Base-by-base conservation (phyloP, 208 protist species). In the Entamoeba nuttalli region DNA sequence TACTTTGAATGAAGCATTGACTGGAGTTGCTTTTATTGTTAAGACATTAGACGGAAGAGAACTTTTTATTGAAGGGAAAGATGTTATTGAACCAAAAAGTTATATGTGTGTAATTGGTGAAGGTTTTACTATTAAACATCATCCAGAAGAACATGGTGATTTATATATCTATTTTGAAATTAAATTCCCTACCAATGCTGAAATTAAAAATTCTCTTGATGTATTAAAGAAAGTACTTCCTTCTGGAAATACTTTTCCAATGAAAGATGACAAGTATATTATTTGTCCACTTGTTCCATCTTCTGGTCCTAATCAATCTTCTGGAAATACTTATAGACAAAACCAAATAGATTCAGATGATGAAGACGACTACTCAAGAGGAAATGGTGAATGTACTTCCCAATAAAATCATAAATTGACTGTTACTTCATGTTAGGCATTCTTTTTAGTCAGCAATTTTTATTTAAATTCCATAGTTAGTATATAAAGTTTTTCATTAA, bases 1-100 rank as follows among this genome's bases (percentile, higher is more conserved):
- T 93, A 17, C 25, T 7, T 35, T 96, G 2, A 19, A 51, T 55
- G 73, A 96, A 14, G 95, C 95, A 4, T 44, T 96, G 5, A 94
- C 57, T 7, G 96, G 96, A 30, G 15, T 95, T 50, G 19, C 0
- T 3, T 69, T 95, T 52, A 19, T 51, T 48, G 15, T 95, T 21
- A 51, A 14, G 35, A 9, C 5, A 15, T 52, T 95, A 3, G 57
- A 95, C 14, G 95, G 95, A 35, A 52, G 62, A 84, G 62, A 84
- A 11, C 25, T 84, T 30, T 84, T n/a, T 35, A 84, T 84, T n/a
- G 62, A 84, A 35, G 17, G 25, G 2, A 84, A 84, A 21, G 62
- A 84, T 35, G n/a, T 84, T 84, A 69, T 95, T 71, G 0, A 50
- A 25, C 52, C 94, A 21, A 30, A 41, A 71, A 51, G n/a, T 51